Evolutionary conservation across 2,329 filamentous ascomycete genomes (phyloP).

Genomic region (Colletotrichum gigasporum): DNA sequence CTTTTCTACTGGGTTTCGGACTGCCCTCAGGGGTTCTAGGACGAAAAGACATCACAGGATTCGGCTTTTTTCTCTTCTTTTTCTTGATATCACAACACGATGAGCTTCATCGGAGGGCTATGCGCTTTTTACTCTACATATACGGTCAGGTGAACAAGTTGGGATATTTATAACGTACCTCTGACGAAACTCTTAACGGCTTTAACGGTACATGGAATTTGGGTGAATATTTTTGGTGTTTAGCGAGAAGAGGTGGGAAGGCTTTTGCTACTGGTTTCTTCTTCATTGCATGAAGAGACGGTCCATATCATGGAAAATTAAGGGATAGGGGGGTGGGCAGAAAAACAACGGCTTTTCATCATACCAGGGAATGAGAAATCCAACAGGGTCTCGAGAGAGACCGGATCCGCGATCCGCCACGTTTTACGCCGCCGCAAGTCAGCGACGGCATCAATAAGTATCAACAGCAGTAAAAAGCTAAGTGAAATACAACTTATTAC

Average conservation of each 20-base stretch:
- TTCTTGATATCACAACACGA: constrained; percentile 6
- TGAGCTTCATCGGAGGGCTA: neutral
- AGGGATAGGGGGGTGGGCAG: neutral
- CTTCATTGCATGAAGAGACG: constrained; percentile 5
- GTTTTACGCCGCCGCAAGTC: neutral
- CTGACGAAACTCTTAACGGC: neutral
- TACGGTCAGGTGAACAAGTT: too few species aligned
- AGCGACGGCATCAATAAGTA: neutral
- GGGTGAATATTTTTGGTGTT: neutral
- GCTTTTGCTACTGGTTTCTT: neutral
- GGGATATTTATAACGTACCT: too few species aligned
- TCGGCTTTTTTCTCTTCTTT: neutral
- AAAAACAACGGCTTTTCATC: neutral
- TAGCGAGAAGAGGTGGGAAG: neutral
- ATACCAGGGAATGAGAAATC: neutral
- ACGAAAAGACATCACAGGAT: too few species aligned
- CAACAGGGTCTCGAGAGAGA: neutral
- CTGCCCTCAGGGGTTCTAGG: constrained; percentile 20
- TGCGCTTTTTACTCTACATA: neutral
- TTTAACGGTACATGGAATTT: neutral
- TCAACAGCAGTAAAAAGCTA: neutral
- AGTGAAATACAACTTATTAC: neutral
- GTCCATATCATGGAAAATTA: neutral
- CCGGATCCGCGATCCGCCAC: neutral
- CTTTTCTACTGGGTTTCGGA: constrained; percentile 1